A percentile compares a stretch with the other conserved stretches of the same genome.
phyloP scores from a whole-genome alignment of 768 basidiomycete genomes.

The Mycena galopus region DNA sequence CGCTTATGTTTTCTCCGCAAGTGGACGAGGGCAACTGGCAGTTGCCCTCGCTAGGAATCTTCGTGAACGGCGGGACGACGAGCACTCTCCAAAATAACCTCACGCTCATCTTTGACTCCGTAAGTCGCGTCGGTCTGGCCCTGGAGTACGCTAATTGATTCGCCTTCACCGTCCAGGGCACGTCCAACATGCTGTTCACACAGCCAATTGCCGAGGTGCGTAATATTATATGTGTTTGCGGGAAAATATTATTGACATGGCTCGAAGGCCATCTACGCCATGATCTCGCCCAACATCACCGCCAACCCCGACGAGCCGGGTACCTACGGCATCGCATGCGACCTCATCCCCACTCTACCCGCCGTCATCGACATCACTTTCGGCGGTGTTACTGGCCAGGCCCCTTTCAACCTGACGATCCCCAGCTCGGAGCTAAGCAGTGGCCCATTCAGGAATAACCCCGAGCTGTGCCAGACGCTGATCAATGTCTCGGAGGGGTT shows the following conservation, averaged over 20 bases:
- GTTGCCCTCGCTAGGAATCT: conserved; percentile 42
- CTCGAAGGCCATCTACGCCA: conserved; percentile 47
- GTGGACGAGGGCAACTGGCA: not conserved
- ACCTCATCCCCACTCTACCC: conserved; percentile 43
- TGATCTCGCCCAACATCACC: conserved; percentile 53
- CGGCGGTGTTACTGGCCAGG: conserved; percentile 41
- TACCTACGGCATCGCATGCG: conserved; percentile 51
- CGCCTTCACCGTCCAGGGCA: too few species aligned
- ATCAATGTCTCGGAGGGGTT: conserved; percentile 50
- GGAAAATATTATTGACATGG: not conserved
- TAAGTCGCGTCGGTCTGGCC: conserved; percentile 37
- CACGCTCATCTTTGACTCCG: conserved; percentile 67
- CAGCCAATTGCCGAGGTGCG: conserved; percentile 45
- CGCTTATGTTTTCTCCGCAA: conserved; percentile 4
- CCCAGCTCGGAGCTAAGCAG: conserved; percentile 53
- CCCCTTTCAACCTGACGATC: conserved; percentile 51
- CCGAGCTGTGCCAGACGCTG: conserved; percentile 52
- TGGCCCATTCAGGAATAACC: conserved; percentile 50
- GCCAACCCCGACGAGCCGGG: conserved; percentile 49
- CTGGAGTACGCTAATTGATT: too few species aligned
- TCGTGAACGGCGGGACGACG: conserved; percentile 66
- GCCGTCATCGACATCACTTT: conserved; percentile 52
- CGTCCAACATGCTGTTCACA: conserved; percentile 47
- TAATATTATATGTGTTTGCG: too few species aligned
- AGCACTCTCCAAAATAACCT: conserved; percentile 53